These are phyloP conservation scores for Tulasnella sp. DNA, from an alignment of 768 basidiomycete genomes.

Conservation along the genomic window DNA sequence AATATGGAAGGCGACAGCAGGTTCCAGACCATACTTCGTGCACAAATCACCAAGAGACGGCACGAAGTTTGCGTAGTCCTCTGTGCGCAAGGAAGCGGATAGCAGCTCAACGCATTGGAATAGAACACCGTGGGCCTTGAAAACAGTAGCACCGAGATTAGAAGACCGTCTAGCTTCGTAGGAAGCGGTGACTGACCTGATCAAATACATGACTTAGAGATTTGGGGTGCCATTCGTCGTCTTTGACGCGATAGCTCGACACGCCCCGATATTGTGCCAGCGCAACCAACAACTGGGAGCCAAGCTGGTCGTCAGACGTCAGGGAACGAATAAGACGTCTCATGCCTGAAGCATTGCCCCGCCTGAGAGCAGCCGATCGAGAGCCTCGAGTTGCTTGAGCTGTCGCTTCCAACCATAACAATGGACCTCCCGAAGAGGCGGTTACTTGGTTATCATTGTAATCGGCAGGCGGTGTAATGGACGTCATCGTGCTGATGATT, in stretches of 20 bases:
- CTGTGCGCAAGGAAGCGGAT: slow-evolving; percentile 66
- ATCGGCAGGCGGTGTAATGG: slow-evolving; percentile 87
- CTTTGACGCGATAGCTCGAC: slow-evolving; percentile 68
- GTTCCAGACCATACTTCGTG: slow-evolving; percentile 74
- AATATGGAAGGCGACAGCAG: slow-evolving; percentile 92
- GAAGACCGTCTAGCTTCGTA: neutral
- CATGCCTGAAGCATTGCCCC: slow-evolving; percentile 48
- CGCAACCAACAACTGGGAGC: slow-evolving; percentile 87
- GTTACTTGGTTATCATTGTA: slow-evolving; percentile 84
- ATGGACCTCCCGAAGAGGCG: slow-evolving; percentile 90
- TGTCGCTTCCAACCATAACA: slow-evolving; percentile 83
- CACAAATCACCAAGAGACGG: slow-evolving; percentile 77
- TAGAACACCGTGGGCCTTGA: slow-evolving; percentile 86
- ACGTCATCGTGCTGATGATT: slow-evolving; percentile 93
- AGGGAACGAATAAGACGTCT: slow-evolving; percentile 63
- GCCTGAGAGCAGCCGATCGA: slow-evolving; percentile 58
- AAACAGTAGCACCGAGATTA: neutral
- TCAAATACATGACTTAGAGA: slow-evolving; percentile 87
- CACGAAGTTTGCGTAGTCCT: slow-evolving; percentile 74
- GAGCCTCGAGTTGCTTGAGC: slow-evolving; percentile 73
- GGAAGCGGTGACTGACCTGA: slow-evolving; percentile 59
- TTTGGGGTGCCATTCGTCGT: slow-evolving; percentile 75
- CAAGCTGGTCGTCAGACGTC: slow-evolving; percentile 69
- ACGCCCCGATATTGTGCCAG: slow-evolving; percentile 89
- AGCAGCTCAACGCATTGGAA: slow-evolving; percentile 91